Evolutionary conservation across 768 basidiomycete species (phyloP).

Genomic region (Dacryopinax primogenitus): DNA sequence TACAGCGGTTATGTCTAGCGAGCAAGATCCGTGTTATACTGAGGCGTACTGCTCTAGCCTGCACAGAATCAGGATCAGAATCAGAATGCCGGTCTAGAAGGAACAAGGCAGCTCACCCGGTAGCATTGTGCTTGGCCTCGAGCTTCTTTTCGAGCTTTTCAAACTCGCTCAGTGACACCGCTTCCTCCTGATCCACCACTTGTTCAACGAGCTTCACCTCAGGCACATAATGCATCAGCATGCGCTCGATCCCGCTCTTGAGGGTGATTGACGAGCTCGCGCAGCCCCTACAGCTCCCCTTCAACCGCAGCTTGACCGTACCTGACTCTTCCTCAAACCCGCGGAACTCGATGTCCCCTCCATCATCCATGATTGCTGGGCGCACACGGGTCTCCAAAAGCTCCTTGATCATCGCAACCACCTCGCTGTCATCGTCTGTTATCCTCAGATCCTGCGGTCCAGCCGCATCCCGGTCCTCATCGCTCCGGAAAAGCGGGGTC

Average conservation of each 20-base stretch:
- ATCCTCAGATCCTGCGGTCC: conserved; percentile 91
- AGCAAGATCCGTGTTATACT: background rate
- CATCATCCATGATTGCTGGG: conserved; percentile 97
- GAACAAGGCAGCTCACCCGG: background rate
- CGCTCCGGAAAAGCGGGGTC: conserved; percentile 68
- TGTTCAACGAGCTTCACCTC: conserved; percentile 87
- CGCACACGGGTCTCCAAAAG: conserved; percentile 86
- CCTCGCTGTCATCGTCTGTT: conserved; percentile 87
- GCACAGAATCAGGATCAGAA: background rate
- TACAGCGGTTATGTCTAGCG: background rate
- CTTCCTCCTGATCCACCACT: conserved; percentile 81
- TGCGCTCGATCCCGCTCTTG: conserved; percentile 93
- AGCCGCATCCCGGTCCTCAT: conserved; percentile 63
- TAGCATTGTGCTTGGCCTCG: conserved; percentile 28
- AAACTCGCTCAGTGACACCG: conserved; percentile 77
- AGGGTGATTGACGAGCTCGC: conserved; percentile 87
- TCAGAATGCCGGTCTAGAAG: background rate
- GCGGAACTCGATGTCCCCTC: conserved; percentile 92
- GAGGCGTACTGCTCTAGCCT: background rate
- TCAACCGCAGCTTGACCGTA: conserved; percentile 75
- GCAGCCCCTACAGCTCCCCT: conserved; percentile 95
- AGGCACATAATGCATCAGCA: conserved; percentile 98
- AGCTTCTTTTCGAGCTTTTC: conserved; percentile 70
- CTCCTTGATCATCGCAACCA: conserved; percentile 98
- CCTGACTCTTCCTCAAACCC: conserved; percentile 73